These are phyloP conservation scores for Cerioporus squamosus DNA, from an alignment of 1,284 basidiomycete species.

Conservation along the genomic window DNA sequence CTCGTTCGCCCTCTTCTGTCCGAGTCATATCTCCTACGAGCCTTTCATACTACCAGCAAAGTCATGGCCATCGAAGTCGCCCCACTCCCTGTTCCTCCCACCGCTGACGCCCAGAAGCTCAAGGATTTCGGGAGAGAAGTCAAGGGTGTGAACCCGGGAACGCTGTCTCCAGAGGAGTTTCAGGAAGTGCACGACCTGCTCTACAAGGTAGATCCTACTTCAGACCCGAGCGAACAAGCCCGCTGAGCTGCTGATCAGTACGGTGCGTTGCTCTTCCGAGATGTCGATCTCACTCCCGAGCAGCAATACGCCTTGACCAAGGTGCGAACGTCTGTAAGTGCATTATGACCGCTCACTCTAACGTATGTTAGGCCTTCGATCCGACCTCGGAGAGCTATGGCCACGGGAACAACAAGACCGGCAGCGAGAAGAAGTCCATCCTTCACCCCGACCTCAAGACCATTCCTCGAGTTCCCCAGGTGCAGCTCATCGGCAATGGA, in stretches of 20 bases:
- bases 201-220: slow-evolving; percentile 47
- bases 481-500: slow-evolving; percentile 86
- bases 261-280: slow-evolving; percentile 74
- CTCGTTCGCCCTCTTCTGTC: background rate
- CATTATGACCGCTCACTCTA: background rate
- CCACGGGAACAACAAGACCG: slow-evolving; percentile 85
- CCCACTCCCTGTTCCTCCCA: slow-evolving; percentile 50
- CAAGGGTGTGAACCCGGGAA: slow-evolving; percentile 52
- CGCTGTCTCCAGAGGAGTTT: slow-evolving; percentile 48
- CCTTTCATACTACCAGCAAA: slow-evolving; percentile 2
- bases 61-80: slow-evolving; percentile 46
- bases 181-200: slow-evolving; percentile 54
- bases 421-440: slow-evolving; percentile 71
- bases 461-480: slow-evolving; percentile 83
- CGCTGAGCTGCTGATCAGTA: slow-evolving; percentile 50
- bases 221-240: background rate
- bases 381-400: slow-evolving; percentile 76
- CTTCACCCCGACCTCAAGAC: slow-evolving; percentile 88
- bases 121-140: slow-evolving; percentile 55
- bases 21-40: background rate
- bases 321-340: slow-evolving; percentile 40
- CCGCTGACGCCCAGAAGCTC: slow-evolving; percentile 53
- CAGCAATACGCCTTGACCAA: slow-evolving; percentile 86
- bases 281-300: slow-evolving; percentile 73
- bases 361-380: slow-evolving; percentile 64